A percentile compares a stretch with the other conserved stretches of the same genome.
phyloP scores from a whole-genome alignment of 441 rosid species.

The Pelargonium myrrhifolium region DNA sequence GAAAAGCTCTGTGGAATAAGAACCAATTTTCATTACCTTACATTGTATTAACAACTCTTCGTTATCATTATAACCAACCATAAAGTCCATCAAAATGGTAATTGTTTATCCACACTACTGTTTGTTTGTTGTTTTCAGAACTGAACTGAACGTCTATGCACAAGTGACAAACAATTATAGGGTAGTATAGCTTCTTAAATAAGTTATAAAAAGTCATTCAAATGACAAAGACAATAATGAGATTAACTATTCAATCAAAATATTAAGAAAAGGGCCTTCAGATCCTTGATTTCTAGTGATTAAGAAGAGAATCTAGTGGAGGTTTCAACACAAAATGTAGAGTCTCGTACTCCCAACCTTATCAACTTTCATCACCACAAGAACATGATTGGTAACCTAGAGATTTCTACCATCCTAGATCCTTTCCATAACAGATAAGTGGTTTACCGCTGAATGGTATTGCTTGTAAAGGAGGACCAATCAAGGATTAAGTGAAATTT shows the following conservation, averaged over 20 bases:
- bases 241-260: background rate
- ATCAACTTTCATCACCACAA: too few species aligned
- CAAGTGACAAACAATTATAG: background rate
- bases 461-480: too few species aligned
- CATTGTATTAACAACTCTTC: background rate
- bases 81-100: background rate
- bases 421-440: too few species aligned
- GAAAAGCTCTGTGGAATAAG: conserved; percentile 40
- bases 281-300: conserved; percentile 2
- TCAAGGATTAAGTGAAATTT: too few species aligned
- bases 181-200: background rate
- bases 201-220: background rate
- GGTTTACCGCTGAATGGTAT: too few species aligned
- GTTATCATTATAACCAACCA: background rate
- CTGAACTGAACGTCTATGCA: background rate
- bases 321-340: background rate
- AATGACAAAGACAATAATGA: background rate
- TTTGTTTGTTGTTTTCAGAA: background rate
- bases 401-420: too few species aligned
- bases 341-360: background rate
- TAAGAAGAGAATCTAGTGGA: background rate
- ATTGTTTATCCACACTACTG: background rate
- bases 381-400: too few species aligned
- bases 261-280: background rate
- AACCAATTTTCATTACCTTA: background rate